Base-by-base conservation (phyloP, 2,329 filamentous ascomycete species). In the Fusarium torulosum region DNA sequence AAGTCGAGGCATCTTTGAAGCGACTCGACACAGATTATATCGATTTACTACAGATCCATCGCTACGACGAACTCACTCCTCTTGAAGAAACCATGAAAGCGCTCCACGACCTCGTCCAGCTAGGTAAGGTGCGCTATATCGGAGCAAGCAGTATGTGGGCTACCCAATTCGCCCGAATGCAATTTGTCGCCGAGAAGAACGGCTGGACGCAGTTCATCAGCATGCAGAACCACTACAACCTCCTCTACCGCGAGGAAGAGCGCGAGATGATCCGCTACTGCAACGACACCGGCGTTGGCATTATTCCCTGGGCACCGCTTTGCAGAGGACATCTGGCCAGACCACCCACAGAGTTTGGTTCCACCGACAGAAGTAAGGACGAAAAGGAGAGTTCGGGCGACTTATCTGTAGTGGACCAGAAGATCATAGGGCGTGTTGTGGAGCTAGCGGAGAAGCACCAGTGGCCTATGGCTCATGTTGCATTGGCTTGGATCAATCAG, bases 161-260 rank as follows among this genome's bases (percentile, higher is more conserved):
- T 0, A 81, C 79, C 20, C 79, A 85, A 57, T 83, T 85, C 53
- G 80, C 80, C 6, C 29, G 75, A 21, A 77, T 88, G 75, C 86
- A 88, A 53, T 82, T 82, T 42, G 77, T 79, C 2, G 86, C 86
- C 2, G 82, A 86, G 50, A 81, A 82, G 66, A 78, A 86, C 47
- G 81, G 83, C 9, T 88, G 84, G 85, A 85, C 82, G 0, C 84
- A 87, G 67, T 87, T 88, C 54, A 76, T 87, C 35, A 82, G 78
- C 13, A 88, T 88, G 86, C 85, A 88, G 66, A 86, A 87, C 58
- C 78, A 82, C 15, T 84, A 88, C 65, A 87, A 83, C 53, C 72
- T 86, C 0, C 64, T 84, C 0, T 88, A 88, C 65, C 80, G 88
- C 2, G 88, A 91, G 67, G 88, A 90, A 53, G 88, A 81, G 68